Evolutionary conservation across 108 stramenopile species (phyloP).

Genomic region (Skeletonema menzelii): DNA sequence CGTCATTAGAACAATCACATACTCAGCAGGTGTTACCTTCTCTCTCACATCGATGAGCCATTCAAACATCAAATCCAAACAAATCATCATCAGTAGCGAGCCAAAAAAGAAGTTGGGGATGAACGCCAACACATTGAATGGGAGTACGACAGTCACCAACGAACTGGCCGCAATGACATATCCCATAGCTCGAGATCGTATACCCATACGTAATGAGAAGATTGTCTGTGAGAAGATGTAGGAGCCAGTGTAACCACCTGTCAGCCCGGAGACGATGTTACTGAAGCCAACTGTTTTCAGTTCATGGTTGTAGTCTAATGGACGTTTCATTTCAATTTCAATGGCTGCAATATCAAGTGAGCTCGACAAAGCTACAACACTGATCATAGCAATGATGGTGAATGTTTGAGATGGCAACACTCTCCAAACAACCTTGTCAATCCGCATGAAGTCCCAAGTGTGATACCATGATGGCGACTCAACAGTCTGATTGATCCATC

Average conservation of each 20-base stretch:
- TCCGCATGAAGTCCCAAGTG: slow-evolving; percentile 80
- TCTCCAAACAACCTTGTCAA: slow-evolving; percentile 83
- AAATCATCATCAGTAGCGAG: slow-evolving; percentile 87
- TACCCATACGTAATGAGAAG: slow-evolving; percentile 92
- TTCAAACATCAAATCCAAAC: slow-evolving; percentile 91
- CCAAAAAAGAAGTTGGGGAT: slow-evolving; percentile 96
- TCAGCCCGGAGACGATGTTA: slow-evolving; percentile 90
- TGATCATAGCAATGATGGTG: slow-evolving; percentile 85
- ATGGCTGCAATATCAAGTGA: slow-evolving; percentile 98
- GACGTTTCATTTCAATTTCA: slow-evolving; percentile 92
- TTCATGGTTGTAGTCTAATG: slow-evolving; percentile 94
- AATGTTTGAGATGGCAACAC: slow-evolving; percentile 65
- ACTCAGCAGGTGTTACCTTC: slow-evolving; percentile 80
- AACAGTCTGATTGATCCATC: slow-evolving; percentile 82
- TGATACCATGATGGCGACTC: slow-evolving; percentile 64
- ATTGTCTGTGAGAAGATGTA: slow-evolving; percentile 97
- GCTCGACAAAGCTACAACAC: slow-evolving; percentile 94
- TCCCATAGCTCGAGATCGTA: slow-evolving; percentile 80
- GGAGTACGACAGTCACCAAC: slow-evolving; percentile 65
- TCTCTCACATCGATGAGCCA: slow-evolving; percentile 91
- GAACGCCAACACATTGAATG: slow-evolving; percentile 80
- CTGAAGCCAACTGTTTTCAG: slow-evolving; percentile 87
- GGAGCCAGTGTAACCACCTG: slow-evolving; percentile 88
- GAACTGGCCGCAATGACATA: slow-evolving; percentile 67
- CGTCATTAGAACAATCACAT: slow-evolving; percentile 77